Percentiles rank a stretch among this genome's conserved stretches.
phyloP scores from a whole-genome alignment of 768 basidiomycete species.

The Tulasnella sp. region DNA sequence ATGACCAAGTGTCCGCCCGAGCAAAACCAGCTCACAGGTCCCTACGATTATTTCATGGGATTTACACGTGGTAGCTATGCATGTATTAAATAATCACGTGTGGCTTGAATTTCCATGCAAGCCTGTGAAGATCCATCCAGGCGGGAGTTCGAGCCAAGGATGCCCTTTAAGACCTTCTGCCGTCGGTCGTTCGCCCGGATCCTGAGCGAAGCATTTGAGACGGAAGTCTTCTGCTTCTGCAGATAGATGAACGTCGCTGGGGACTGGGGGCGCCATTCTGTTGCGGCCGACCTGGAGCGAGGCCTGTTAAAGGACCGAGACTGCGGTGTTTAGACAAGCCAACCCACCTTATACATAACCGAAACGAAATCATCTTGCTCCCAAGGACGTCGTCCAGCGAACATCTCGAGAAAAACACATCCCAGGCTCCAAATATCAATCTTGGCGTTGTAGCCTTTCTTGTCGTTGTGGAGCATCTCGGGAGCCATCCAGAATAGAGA shows the following conservation, averaged over 20 bases:
- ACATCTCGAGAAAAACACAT: slow-evolving; percentile 98
- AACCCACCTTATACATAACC: slow-evolving; percentile 87
- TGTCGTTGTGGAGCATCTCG: slow-evolving; percentile 63
- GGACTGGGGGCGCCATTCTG: slow-evolving; percentile 85
- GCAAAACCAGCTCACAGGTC: too few relatives aligned
- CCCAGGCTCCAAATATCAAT: slow-evolving; percentile 99
- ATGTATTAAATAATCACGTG: too few relatives aligned
- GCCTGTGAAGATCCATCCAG: slow-evolving; percentile 72
- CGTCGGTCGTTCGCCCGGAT: slow-evolving; percentile 80
- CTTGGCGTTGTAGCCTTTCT: too few relatives aligned
- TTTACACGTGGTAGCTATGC: too few relatives aligned
- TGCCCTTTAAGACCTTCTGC: slow-evolving; percentile 80
- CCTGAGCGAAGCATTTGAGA: slow-evolving; percentile 86
- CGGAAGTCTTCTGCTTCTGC: too few relatives aligned
- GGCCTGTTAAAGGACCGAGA: too few relatives aligned
- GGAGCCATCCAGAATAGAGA: slow-evolving; percentile 99
- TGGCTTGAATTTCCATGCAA: slow-evolving; percentile 54
- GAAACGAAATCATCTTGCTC: too few relatives aligned
- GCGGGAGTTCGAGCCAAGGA: slow-evolving; percentile 72
- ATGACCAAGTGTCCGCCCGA: too few relatives aligned
- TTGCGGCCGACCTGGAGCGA: slow-evolving; percentile 74
- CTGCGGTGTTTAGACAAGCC: too few relatives aligned
- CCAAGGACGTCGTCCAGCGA: slow-evolving; percentile 96
- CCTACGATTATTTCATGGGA: too few relatives aligned
- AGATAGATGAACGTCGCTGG: slow-evolving; percentile 81